phyloP scores from a whole-genome alignment of 176 grass and related monocot genomes.

The Cenchrus purpureus region DNA sequence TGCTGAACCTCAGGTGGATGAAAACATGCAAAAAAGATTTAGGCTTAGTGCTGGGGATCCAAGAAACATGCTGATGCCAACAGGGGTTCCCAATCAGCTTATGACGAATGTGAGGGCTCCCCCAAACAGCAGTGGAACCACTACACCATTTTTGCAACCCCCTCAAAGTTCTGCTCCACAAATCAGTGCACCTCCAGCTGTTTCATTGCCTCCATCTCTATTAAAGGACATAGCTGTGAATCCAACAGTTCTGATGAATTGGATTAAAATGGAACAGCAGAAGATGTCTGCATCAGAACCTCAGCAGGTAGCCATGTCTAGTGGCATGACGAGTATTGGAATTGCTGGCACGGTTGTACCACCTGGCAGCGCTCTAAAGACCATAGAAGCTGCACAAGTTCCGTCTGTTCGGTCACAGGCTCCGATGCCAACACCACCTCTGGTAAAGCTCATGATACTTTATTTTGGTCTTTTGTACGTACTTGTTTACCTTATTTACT shows the following conservation, averaged over 20 bases:
- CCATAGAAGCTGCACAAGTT: conserved; percentile 48
- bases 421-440: conserved; percentile 36
- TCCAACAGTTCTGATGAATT: conserved; percentile 74
- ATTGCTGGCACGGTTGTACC: conserved; percentile 52
- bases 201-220: conserved; percentile 65
- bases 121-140: conserved; percentile 32
- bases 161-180: conserved; percentile 44
- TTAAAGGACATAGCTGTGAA: conserved; percentile 85
- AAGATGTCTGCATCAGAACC: conserved; percentile 63
- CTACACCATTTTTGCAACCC: conserved; percentile 30
- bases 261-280: conserved; percentile 75
- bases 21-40: conserved; percentile 61
- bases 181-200: conserved; percentile 42
- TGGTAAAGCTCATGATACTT: conserved; percentile 39
- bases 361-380: conserved; percentile 41
- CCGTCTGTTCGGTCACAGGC: conserved; percentile 49
- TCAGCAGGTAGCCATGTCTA: conserved; percentile 45
- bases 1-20: conserved; percentile 51
- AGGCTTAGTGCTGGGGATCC: conserved; percentile 40
- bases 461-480: neutral
- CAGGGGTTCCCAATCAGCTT: conserved; percentile 42
- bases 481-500: neutral
- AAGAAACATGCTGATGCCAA: conserved; percentile 44
- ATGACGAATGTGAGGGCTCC: conserved; percentile 42
- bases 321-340: conserved; percentile 37